Evolutionary conservation across 306 rosid genomes (phyloP), one percentile per base, ranked within the genome.

Genomic region (Begonia loranthoides): DNA sequence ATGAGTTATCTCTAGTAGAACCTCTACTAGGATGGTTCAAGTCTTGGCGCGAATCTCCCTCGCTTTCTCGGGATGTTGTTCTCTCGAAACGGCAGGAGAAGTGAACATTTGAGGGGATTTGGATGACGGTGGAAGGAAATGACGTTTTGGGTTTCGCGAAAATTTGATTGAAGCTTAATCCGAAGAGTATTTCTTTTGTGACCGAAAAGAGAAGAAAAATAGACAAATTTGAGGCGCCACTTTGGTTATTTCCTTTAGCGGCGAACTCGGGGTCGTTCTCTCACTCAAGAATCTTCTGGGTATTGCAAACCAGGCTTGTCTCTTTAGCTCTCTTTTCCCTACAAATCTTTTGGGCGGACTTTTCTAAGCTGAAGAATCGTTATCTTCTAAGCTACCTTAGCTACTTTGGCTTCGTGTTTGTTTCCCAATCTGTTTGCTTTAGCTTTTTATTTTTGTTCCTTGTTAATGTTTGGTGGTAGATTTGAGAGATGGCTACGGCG

Each of bases 401-500:
- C 48, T 44, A 12, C 9, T 44, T 14, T 9, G 13, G 9, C 9
- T 44, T 12, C 48, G 6, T 6, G 4, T 44, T 44, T 44, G 45
- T 41, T 13, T 14, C 8, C 13, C 17, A 47, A 47, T 13, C 21
- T 47, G 10, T 47, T 14, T 47, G 47, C 15, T 43, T 43, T n/a
- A 43, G 47, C 47, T 13, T 12, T 55, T 22, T 44, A 9, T 56
- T 13, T 57, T 1, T 46, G 15, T 41, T 45, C 12, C 16, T 4
- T 34, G n/a, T 28, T 51, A 9, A 24, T 21, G 14, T 44, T 24
- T 15, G 52, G 19, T 45, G 22, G n/a, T 39, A 28, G 61, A 39
- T 17, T 44, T 52, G 9, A 9, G 47, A 28, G 66, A 85, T 82
- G 97, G 97, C 97, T 15, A 80, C 48, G 63, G 55, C 63, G 1